Conservation (phyloP, 768 basidiomycete genomes). For the Boletus edulis region DNA sequence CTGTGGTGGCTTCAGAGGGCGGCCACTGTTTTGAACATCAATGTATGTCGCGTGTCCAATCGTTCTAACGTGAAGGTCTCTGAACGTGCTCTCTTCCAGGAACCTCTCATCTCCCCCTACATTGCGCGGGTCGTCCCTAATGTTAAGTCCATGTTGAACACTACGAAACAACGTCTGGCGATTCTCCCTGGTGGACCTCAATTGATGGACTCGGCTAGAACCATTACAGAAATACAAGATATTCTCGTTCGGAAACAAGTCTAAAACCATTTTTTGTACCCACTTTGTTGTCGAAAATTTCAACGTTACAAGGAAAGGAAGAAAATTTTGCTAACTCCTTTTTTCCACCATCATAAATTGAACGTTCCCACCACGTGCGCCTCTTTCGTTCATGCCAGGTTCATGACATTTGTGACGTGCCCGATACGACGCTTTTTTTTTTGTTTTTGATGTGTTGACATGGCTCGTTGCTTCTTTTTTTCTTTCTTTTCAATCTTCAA, state of each 20-base stretch:
- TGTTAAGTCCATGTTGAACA: conserved; percentile 72
- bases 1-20: conserved; percentile 88
- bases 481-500: background rate
- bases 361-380: background rate
- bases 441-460: conserved; percentile 2
- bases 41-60: conserved; percentile 40
- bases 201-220: conserved; percentile 64
- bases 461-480: background rate
- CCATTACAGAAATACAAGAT: conserved; percentile 75
- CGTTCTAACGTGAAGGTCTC: background rate
- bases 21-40: conserved; percentile 66
- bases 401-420: conserved; percentile 21
- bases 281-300: background rate
- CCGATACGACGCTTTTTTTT: conserved; percentile 8
- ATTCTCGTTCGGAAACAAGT: conserved; percentile 49
- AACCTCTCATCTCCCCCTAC: conserved; percentile 80
- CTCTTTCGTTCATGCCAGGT: conserved; percentile 21
- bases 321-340: background rate
- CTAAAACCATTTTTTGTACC: conserved; percentile 6
- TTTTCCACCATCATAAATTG: conserved; percentile 1
- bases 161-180: conserved; percentile 75
- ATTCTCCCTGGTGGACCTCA: conserved; percentile 74
- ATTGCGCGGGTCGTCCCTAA: conserved; percentile 77
- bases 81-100: conserved; percentile 36
- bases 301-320: background rate